Base-by-base conservation (phyloP, 2,329 filamentous ascomycete species). In the Dactylellina sp. region DNA sequence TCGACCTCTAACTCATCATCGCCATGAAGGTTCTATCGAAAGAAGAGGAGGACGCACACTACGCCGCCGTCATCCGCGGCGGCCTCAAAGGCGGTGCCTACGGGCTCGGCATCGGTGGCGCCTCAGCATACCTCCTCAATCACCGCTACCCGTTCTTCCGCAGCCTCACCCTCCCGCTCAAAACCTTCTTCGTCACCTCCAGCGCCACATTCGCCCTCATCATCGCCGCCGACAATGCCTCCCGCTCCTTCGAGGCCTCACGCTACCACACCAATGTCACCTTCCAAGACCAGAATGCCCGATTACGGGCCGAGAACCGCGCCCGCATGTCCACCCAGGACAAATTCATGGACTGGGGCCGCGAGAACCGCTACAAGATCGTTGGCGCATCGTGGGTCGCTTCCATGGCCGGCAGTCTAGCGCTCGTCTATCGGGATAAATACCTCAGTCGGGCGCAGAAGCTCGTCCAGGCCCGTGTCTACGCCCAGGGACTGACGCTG, bases 21-120 rank as follows among this genome's bases (percentile, higher is more conserved):
- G 85, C 56, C 76, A 99, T 98, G 95, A 98, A 97, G 89, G 85
- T 98, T 80, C 86, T 98, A 81, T 96, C 91, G 79, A 92, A 94
- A 81, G 92, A 97, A 87, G 92, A 97, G 84, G 93, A 97, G 83
- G 81, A 85, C 74, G 77, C 56, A 24, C 64, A 77, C 66, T 78
- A 75, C 79, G 87, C 86, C 81, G 84, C 86, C 71, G 95, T 96
- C 75, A 80, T 98, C 77, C 89, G 88, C 80, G 93, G 93, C 77
- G 94, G 95, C 78, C 80, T 88, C 76, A 82, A 91, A 76, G 95
- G 94, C 77, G 91, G 91, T 76, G 60, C 85, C 11, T 78, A 88
- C 47, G 93, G 95, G 76, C 63, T 75, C 20, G 75, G 65, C 35
- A 53, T 76, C 14, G 78, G 78, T 18, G 42, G 76, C 9, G 77